A percentile compares a stretch with the other conserved stretches of the same genome.
Evolutionary conservation across 1,284 basidiomycete genomes (phyloP).

Genomic region (Phaffia rhodozyma): DNA sequence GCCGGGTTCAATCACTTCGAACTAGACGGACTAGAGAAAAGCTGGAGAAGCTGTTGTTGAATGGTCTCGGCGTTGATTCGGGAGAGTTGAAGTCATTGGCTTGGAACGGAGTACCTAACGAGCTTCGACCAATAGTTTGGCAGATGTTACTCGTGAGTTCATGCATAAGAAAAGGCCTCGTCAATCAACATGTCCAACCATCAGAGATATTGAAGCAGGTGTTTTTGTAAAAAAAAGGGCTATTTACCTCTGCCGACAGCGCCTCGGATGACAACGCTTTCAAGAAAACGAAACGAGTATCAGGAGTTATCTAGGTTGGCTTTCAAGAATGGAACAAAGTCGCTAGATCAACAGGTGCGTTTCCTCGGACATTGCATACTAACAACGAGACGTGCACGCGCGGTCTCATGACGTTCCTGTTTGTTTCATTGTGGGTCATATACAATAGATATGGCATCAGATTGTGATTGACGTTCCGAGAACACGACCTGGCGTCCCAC

Average conservation of each 20-base stretch:
- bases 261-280: constrained; percentile 61
- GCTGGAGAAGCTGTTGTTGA: constrained; percentile 29
- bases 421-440: neutral
- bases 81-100: constrained; percentile 42
- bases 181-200: constrained; percentile 3
- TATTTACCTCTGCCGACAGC: constrained; percentile 79
- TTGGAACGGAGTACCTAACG: constrained; percentile 88
- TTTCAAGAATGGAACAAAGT: constrained; percentile 71
- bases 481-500: constrained; percentile 73
- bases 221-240: constrained; percentile 45
- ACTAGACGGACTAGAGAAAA: constrained; percentile 33
- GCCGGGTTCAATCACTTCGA: constrained; percentile 22
- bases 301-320: constrained; percentile 75
- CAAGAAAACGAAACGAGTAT: constrained; percentile 87
- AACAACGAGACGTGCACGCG: no score
- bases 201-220: constrained; percentile 8
- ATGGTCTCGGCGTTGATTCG: constrained; percentile 19
- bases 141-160: constrained; percentile 72
- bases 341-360: constrained; percentile 58
- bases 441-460: constrained; percentile 78
- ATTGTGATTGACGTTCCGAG: constrained; percentile 93
- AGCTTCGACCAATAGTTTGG: constrained; percentile 87
- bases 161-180: constrained; percentile 1
- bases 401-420: neutral
- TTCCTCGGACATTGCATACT: no score